Evolutionary conservation across 257 asterid genomes (phyloP).

Genomic region (Solanum bukasovii): DNA sequence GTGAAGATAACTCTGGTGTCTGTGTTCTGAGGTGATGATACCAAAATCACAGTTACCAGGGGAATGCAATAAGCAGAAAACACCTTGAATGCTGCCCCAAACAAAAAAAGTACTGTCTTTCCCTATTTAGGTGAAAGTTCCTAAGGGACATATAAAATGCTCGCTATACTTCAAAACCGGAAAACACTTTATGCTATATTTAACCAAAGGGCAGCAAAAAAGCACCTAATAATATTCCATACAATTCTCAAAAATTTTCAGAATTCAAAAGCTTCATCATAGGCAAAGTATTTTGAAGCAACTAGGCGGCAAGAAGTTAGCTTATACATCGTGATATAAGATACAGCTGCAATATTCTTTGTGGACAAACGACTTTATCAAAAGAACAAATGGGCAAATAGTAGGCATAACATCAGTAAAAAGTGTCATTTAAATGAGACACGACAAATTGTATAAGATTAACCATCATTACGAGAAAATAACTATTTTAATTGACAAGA

Average conservation of each 20-base stretch:
- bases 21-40: background rate
- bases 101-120: background rate
- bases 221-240: background rate
- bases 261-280: background rate
- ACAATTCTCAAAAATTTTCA: background rate
- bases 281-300: background rate
- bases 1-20: background rate
- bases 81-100: background rate
- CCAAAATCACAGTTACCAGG: background rate
- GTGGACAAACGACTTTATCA: background rate
- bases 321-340: background rate
- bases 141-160: background rate
- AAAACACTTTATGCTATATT: background rate
- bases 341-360: background rate
- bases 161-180: background rate
- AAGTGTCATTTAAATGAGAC: background rate
- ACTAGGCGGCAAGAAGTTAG: background rate
- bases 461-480: background rate
- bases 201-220: background rate
- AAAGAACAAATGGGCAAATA: background rate
- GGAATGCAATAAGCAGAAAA: background rate
- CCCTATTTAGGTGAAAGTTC: background rate
- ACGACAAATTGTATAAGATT: background rate
- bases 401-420: background rate
- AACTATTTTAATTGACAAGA: background rate